Evolutionary conservation across 345 rosid genomes (phyloP), one percentile per base, ranked within the genome.

Genomic region (Citrus glauca): DNA sequence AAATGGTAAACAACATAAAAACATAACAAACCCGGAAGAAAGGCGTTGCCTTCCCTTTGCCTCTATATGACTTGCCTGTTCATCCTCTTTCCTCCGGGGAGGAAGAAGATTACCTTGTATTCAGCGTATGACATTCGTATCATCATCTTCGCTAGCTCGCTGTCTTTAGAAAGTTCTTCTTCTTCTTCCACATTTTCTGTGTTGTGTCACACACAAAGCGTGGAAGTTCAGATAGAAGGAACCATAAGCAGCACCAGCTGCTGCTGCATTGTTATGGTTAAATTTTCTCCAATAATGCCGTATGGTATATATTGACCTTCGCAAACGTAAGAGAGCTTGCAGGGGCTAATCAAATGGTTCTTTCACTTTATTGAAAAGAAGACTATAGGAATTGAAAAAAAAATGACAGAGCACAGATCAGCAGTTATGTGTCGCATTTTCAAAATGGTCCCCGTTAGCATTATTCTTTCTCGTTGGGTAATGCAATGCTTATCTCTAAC

Each of bases 11-110:
- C 28, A 69, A 38, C 72, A 37, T 30, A 65, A 50, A 62, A 63
- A 40, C 2, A 37, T 17, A 66, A 65, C 24, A 55, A 77, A 69
- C 38, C 76, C 63, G 56, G 81, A 71, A 78, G 81, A 78, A 78
- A 78, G 81, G 81, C 81, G 69, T 78, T 16, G 57, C 81, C 81
- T 78, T 71, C 81, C 81, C 81, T 78, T 62, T 71, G 81, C 81
- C 81, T 71, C 42, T 40, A 42, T 57, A 38, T 78, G 81, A 78
- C 81, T 78, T 78, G 81, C 81, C 81, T 62, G 32, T 30, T 63
- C 5, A 20, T 25, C 59, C 63, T 27, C 69, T 45, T 65, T 16
- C 65, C 59, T 65, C 64, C 28, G 50, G 28, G 68, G 33, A 71
- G n/a, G 75, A 55, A 71, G 71, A 45, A 42, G 60, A 40, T 61